Evolutionary conservation across 1,284 basidiomycete species (phyloP).

Genomic region (Spongispora temasekensis): DNA sequence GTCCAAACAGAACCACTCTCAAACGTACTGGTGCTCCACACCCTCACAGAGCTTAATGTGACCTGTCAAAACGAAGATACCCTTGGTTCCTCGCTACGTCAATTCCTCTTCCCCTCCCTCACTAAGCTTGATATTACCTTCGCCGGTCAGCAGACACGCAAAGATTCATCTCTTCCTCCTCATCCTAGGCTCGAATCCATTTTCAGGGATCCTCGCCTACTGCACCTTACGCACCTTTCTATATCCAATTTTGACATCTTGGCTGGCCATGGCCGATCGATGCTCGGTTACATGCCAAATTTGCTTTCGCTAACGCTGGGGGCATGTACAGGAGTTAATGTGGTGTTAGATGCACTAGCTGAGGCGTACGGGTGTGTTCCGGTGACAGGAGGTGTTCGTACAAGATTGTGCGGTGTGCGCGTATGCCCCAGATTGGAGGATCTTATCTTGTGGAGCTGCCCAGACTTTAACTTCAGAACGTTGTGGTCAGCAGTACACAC

Average conservation of each 20-base stretch:
- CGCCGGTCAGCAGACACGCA: slow-evolving; percentile 27
- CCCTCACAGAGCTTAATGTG: slow-evolving; percentile 44
- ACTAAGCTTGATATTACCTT: slow-evolving; percentile 45
- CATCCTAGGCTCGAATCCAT: slow-evolving; percentile 41
- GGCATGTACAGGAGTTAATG: slow-evolving; percentile 31
- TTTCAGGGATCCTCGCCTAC: slow-evolving; percentile 45
- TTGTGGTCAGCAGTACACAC: slow-evolving; percentile 40
- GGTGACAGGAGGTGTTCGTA: slow-evolving; percentile 6
- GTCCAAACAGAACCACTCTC: slow-evolving; percentile 29
- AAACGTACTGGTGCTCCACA: slow-evolving; percentile 30
- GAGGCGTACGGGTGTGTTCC: slow-evolving; percentile 31
- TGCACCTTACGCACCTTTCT: slow-evolving; percentile 36
- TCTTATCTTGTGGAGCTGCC: slow-evolving; percentile 51
- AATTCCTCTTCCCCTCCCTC: slow-evolving; percentile 45
- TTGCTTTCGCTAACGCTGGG: slow-evolving; percentile 40
- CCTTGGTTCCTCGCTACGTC: slow-evolving; percentile 40
- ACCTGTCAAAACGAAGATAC: slow-evolving; percentile 44
- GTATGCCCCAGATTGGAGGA: slow-evolving; percentile 52
- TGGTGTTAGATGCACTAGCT: slow-evolving; percentile 29
- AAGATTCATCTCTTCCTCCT: slow-evolving; percentile 18
- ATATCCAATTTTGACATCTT: slow-evolving; percentile 38
- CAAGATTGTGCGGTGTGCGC: slow-evolving; percentile 31
- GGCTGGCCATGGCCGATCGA: slow-evolving; percentile 29
- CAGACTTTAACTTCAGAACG: slow-evolving; percentile 41
- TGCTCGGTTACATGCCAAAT: slow-evolving; percentile 43